Evolutionary conservation across 768 basidiomycete species (phyloP).

Genomic region (Lentinula sp.): DNA sequence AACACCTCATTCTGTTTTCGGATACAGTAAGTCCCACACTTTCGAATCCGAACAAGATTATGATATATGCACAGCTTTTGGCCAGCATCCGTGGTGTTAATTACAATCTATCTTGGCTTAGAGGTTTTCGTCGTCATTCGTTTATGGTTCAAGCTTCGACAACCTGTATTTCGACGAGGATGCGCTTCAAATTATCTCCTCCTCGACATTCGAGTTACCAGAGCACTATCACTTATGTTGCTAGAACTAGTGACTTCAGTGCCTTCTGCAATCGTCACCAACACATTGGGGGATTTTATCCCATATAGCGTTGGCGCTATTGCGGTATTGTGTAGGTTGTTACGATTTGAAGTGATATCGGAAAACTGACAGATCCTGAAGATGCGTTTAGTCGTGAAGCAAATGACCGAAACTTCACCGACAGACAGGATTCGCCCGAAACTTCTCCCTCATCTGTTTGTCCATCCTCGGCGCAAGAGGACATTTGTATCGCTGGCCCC

Average conservation of each 20-base stretch:
- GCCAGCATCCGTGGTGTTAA: slow-evolving; percentile 29
- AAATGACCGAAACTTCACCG: not conserved
- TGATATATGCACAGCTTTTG: slow-evolving; percentile 26
- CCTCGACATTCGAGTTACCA: slow-evolving; percentile 23
- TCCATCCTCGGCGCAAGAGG: slow-evolving; percentile 1
- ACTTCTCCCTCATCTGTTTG: slow-evolving; percentile 9
- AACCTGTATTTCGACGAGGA: slow-evolving; percentile 10
- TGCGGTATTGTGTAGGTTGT: slow-evolving; percentile 31
- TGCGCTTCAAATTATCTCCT: slow-evolving; percentile 8
- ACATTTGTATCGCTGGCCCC: slow-evolving; percentile 4
- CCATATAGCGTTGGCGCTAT: slow-evolving; percentile 35
- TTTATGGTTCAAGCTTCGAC: slow-evolving; percentile 17
- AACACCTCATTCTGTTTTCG: slow-evolving; percentile 23
- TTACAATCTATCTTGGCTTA: slow-evolving; percentile 25
- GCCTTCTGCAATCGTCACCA: slow-evolving; percentile 26
- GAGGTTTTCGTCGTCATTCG: slow-evolving; percentile 34
- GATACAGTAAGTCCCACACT: slow-evolving; percentile 17
- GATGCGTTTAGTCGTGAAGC: slow-evolving; percentile 11
- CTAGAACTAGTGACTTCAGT: slow-evolving; percentile 36
- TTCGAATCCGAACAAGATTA: not conserved
- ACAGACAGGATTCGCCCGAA: slow-evolving; percentile 4
- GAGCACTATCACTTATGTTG: slow-evolving; percentile 32
- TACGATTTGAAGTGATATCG: not conserved
- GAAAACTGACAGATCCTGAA: not conserved
- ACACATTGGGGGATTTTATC: slow-evolving; percentile 30